phyloP scores from a whole-genome alignment of 106 monocot species.

The Acorus gramineus region DNA sequence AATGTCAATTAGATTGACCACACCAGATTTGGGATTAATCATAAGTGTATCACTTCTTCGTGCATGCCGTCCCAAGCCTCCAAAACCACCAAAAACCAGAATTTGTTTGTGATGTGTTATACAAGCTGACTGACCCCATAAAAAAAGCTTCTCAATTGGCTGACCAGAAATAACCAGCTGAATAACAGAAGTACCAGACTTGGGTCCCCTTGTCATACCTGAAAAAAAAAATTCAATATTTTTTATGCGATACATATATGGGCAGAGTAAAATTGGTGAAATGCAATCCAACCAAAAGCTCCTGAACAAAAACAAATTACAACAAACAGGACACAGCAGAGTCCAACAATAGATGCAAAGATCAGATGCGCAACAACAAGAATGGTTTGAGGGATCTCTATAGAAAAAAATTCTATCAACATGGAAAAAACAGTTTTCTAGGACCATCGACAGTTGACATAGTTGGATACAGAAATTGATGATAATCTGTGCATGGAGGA shows the following conservation, averaged over 20 bases:
- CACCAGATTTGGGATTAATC: slow-evolving; percentile 47
- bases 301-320: no score
- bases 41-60: slow-evolving; percentile 55
- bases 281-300: no score
- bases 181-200: slow-evolving; percentile 18
- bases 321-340: no score
- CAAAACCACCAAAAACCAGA: slow-evolving; percentile 93
- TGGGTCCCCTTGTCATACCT: slow-evolving; percentile 23
- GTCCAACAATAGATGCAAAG: no score
- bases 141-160: slow-evolving; percentile 66
- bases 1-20: slow-evolving; percentile 36
- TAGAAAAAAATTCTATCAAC: no score
- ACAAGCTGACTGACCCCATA: slow-evolving; percentile 89
- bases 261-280: not conserved
- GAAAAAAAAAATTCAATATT: slow-evolving; percentile 39
- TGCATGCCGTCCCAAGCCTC: slow-evolving; percentile 77
- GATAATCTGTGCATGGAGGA: no score
- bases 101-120: slow-evolving; percentile 15
- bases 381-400: no score
- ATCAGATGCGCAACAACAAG: no score
- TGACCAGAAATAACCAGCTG: slow-evolving; percentile 45
- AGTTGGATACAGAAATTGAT: no score
- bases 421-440: no score
- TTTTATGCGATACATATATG: slow-evolving; percentile 33
- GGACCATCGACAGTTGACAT: no score